Evolutionary conservation across 345 rosid genomes (phyloP).

Genomic region (Syzygium aqueum): DNA sequence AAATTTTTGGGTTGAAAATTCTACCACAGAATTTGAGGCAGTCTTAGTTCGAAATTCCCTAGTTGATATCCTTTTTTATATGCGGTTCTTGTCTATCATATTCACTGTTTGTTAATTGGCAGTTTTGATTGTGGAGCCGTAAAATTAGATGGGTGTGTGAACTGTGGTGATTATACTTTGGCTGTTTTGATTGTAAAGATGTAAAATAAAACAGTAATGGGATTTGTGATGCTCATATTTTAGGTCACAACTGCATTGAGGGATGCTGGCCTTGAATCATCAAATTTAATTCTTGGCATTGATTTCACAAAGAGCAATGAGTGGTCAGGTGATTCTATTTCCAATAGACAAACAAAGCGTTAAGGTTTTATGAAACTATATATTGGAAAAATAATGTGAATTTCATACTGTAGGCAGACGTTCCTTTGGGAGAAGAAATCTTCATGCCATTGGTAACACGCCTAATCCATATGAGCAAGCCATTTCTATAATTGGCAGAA

Average conservation of each 20-base stretch:
- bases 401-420: slow-evolving; percentile 41
- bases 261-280: slow-evolving; percentile 77
- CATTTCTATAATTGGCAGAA: slow-evolving; percentile 80
- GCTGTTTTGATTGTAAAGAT: neutral
- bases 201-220: neutral
- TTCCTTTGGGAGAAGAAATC: slow-evolving; percentile 75
- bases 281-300: slow-evolving; percentile 59
- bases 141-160: neutral
- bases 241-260: slow-evolving; percentile 60
- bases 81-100: neutral
- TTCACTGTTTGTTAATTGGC: neutral
- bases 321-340: slow-evolving; percentile 45
- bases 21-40: neutral
- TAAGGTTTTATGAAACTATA: neutral
- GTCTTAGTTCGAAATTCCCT: neutral
- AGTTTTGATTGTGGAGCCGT: neutral
- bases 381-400: neutral
- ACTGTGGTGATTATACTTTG: neutral
- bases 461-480: slow-evolving; percentile 93
- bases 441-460: slow-evolving; percentile 54
- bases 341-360: neutral
- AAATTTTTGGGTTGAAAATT: neutral
- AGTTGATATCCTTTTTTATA: neutral
- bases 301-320: slow-evolving; percentile 83
- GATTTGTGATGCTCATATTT: neutral